A percentile compares a stretch with the other conserved stretches of the same genome.
Conservation (phyloP, 75 land plant species). For the Cryptomeria japonica region DNA sequence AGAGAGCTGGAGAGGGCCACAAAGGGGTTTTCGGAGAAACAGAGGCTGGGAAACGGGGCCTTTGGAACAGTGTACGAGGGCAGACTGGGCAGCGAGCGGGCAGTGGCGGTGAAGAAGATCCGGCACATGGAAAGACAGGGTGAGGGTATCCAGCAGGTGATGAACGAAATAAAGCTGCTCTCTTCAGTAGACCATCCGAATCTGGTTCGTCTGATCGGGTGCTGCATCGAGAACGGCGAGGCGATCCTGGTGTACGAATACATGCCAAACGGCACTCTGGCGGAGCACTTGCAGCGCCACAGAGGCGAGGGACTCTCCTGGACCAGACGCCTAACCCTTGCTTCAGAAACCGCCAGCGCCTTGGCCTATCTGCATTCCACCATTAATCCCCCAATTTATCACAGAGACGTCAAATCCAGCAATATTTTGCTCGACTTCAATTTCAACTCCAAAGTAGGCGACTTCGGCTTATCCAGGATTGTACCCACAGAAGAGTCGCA, state of each 20-base stretch:
- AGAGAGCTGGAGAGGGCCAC: slow-evolving; percentile 73
- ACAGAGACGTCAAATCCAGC: slow-evolving; percentile 82
- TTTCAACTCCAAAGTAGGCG: slow-evolving; percentile 76
- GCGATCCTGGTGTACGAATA: slow-evolving; percentile 77
- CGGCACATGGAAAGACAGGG: slow-evolving; percentile 42
- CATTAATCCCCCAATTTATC: slow-evolving; percentile 70
- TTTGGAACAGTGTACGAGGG: slow-evolving; percentile 82
- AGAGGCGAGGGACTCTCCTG: slow-evolving; percentile 52
- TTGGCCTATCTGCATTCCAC: slow-evolving; percentile 72
- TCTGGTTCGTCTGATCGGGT: slow-evolving; percentile 71
- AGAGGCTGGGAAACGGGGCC: slow-evolving; percentile 66
- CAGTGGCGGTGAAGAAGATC: slow-evolving; percentile 69
- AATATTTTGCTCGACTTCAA: slow-evolving; percentile 68
- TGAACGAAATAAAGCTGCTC: slow-evolving; percentile 75
- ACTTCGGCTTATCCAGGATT: slow-evolving; percentile 80
- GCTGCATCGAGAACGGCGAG: slow-evolving; percentile 65
- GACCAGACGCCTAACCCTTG: slow-evolving; percentile 55
- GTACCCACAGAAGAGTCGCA: slow-evolving; percentile 65
- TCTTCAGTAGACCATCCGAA: slow-evolving; percentile 79
- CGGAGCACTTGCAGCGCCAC: slow-evolving; percentile 67
- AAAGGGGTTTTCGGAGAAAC: slow-evolving; percentile 50
- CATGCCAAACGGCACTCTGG: slow-evolving; percentile 76
- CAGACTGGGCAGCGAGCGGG: slow-evolving; percentile 39
- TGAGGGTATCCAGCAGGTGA: slow-evolving; percentile 52
- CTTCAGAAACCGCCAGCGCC: slow-evolving; percentile 76